Evolutionary conservation across 2,329 filamentous ascomycete species (phyloP), one percentile per base, ranked within the genome.

Genomic region (Exophiala bonariae): DNA sequence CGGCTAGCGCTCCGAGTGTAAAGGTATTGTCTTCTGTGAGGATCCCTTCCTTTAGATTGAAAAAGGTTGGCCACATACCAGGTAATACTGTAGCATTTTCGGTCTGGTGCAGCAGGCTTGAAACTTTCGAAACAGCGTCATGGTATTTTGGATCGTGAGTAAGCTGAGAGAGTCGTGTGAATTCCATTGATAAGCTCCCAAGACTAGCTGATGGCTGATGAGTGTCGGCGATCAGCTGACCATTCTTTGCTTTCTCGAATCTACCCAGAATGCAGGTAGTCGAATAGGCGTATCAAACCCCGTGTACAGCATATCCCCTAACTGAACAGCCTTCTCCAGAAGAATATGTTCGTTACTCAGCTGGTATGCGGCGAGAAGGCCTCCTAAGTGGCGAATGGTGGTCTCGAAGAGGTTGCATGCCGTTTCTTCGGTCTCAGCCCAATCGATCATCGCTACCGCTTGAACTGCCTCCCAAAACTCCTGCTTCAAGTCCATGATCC

Each of bases 81-180:
- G 66, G 57, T 2, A 71, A 51, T 18, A 53, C 59, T 1, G 66
- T 69, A 6, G 49, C 16, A 14, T 56, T 44, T 38, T 71, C 66
- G 18, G 61, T 49, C 6, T 20, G 10, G 17, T 16, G 6, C 28
- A 43, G 13, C 13, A 37, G n/a, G 11, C 17, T 17, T 13, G 7
- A 30, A 13, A 37, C 35, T 20, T 17, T 37, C 35, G 35, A 37
- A 19, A 37, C 20, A 19, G 35, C 35, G 19, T 37, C 13, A 14
- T 34, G 84, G 63, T 74, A 85, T 56, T 76, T 77, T 59, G 73
- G 68, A 57, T 82, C 75, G 31, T 76, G 75, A 2, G 81, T 84
- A 23, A 85, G 64, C 62, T 85, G 81, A 9, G 79, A 77, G 11
- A 86, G 68, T 38, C 81, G 77, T 9, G 82, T 70, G 37, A 72